phyloP scores from a whole-genome alignment of 1,139 yeast species.

The Suhomyces bolitotheri region DNA sequence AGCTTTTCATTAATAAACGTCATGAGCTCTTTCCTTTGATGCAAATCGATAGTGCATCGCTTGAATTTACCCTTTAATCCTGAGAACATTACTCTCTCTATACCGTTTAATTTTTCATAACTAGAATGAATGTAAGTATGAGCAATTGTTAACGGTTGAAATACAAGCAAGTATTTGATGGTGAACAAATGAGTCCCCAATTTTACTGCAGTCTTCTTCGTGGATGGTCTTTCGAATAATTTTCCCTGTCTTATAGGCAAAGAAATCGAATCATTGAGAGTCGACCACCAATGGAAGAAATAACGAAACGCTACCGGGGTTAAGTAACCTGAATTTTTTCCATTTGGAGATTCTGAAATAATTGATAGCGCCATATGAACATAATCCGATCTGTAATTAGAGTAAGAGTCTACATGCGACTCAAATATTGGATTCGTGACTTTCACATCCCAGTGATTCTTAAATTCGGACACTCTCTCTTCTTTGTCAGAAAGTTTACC shows the following conservation, averaged over 20 bases:
- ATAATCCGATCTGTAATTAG: conserved; percentile 42
- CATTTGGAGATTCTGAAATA: conserved; percentile 33
- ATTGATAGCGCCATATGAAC: conserved; percentile 47
- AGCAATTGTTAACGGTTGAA: conserved; percentile 72
- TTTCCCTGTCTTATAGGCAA: conserved; percentile 76
- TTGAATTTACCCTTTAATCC: conserved; percentile 78
- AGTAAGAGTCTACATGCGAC: conserved; percentile 47
- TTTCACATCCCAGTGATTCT: conserved; percentile 45
- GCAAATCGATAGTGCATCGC: conserved; percentile 72
- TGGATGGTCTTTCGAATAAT: conserved; percentile 45
- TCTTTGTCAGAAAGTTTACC: conserved; percentile 30
- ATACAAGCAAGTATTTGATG: conserved; percentile 72
- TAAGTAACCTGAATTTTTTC: conserved; percentile 69
- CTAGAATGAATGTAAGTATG: conserved; percentile 68
- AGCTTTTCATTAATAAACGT: conserved; percentile 58
- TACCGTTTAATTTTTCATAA: conserved; percentile 42
- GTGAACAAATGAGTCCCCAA: conserved; percentile 80
- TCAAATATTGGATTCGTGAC: conserved; percentile 44
- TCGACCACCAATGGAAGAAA: conserved; percentile 83
- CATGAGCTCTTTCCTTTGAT: conserved; percentile 76
- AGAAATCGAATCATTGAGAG: conserved; percentile 68
- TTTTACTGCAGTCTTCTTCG: conserved; percentile 45
- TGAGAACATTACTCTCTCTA: conserved; percentile 57
- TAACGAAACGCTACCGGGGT: conserved; percentile 69
- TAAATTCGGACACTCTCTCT: conserved; percentile 35